These are phyloP conservation scores for Paecilomyces formosus DNA, from an alignment of 2,329 filamentous ascomycete species.

Conservation along the genomic window DNA sequence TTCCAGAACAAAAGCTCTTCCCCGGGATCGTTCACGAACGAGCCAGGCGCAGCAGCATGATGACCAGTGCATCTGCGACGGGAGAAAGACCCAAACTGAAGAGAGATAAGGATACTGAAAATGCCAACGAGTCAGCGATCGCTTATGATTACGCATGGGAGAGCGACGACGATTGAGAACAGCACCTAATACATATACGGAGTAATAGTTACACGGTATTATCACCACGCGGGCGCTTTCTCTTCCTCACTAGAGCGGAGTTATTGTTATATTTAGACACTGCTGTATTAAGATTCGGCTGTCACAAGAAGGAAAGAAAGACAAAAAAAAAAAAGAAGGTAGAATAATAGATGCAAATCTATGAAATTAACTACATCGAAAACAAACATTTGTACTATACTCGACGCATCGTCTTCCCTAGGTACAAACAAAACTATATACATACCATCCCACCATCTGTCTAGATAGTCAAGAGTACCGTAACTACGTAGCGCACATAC, in stretches of 20 bases:
- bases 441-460: too few species aligned
- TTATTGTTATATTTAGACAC: background rate
- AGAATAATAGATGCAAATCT: background rate
- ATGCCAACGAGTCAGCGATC: background rate
- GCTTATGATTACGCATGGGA: background rate
- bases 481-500: too few species aligned
- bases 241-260: background rate
- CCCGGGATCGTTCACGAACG: slow-evolving; percentile 36
- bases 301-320: background rate
- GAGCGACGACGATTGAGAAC: background rate
- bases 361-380: background rate
- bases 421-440: too few species aligned
- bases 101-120: background rate
- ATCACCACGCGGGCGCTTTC: background rate
- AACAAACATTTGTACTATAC: too few species aligned
- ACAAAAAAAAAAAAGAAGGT: background rate
- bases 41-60: slow-evolving; percentile 19
- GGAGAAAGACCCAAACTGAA: background rate
- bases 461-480: too few species aligned
- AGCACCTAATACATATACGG: background rate
- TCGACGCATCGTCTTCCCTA: too few species aligned
- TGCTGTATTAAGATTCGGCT: background rate
- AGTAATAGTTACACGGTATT: background rate
- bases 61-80: background rate
- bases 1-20: slow-evolving; percentile 33